Conservation (phyloP, 1,284 basidiomycete genomes). For the Pseudozyma sp. region DNA sequence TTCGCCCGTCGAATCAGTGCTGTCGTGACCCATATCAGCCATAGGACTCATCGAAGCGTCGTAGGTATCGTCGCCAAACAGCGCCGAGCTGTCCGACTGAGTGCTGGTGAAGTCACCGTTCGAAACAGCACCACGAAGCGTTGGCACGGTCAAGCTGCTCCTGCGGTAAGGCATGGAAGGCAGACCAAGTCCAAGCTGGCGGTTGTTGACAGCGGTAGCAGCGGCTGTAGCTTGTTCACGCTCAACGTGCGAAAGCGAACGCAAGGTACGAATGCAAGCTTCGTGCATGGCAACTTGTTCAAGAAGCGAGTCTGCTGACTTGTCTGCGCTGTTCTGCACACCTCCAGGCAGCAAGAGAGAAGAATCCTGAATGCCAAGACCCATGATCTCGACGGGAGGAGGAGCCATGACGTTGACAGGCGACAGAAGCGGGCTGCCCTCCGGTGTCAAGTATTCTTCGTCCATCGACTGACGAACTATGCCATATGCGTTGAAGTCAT, state of each 20-base stretch:
- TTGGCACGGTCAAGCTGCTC: conserved; percentile 16
- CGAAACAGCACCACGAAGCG: conserved; percentile 12
- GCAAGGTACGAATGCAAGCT: conserved; percentile 27
- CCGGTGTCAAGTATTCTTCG: conserved; percentile 37
- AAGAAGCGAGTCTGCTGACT: conserved; percentile 35
- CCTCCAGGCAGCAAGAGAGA: conserved; percentile 17
- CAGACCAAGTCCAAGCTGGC: conserved; percentile 2
- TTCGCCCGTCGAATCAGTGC: conserved; percentile 1
- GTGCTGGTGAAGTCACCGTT: conserved; percentile 32
- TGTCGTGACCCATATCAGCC: conserved; percentile 34
- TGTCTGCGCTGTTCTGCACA: background rate
- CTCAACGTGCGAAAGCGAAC: conserved; percentile 20
- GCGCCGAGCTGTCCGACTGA: conserved; percentile 12
- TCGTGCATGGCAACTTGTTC: conserved; percentile 49
- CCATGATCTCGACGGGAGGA: conserved; percentile 26
- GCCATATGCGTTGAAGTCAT: conserved; percentile 11
- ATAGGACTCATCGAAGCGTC: conserved; percentile 35
- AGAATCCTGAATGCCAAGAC: conserved; percentile 31
- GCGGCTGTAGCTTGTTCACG: conserved; percentile 20
- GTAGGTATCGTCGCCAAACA: conserved; percentile 32
- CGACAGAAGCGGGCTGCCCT: conserved; percentile 26
- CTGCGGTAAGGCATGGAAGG: conserved; percentile 22
- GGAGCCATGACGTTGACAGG: conserved; percentile 17
- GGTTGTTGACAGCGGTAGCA: conserved; percentile 13
- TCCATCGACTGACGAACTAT: conserved; percentile 10